phyloP scores from a whole-genome alignment of 2,329 filamentous ascomycete species.

The Thielaviopsis euricoi region DNA sequence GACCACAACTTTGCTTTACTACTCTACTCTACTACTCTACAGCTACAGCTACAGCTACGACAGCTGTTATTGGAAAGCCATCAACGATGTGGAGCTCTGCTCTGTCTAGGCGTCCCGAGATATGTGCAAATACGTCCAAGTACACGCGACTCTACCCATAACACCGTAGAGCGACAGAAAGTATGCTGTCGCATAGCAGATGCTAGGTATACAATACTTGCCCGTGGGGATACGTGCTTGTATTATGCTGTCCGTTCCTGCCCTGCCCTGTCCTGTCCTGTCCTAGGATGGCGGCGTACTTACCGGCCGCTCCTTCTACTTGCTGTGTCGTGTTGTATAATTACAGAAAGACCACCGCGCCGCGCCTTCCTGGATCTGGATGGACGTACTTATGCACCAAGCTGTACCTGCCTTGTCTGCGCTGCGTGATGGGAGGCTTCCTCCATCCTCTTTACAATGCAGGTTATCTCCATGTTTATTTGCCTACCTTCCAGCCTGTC shows the following conservation, averaged over 20 bases:
- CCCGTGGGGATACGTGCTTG: not conserved
- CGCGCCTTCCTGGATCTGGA: not conserved
- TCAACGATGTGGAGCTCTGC: not conserved
- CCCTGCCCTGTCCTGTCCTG: not conserved
- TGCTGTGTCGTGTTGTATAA: too few species aligned
- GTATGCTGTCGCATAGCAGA: not conserved
- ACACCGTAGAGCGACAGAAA: not conserved
- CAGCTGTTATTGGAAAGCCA: not conserved
- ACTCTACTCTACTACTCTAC: too few species aligned
- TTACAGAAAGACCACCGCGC: too few species aligned
- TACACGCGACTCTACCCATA: not conserved
- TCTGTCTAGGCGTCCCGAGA: not conserved
- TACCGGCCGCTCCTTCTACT: not conserved
- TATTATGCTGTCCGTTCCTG: not conserved
- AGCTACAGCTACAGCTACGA: too few species aligned
- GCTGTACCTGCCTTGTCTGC: not conserved
- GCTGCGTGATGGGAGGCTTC: not conserved
- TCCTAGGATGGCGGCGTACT: not conserved
- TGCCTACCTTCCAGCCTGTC: not conserved
- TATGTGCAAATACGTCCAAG: not conserved
- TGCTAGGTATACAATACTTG: not conserved
- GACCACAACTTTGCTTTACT: too few species aligned
- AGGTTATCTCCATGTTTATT: too few species aligned
- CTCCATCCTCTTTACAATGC: not conserved
- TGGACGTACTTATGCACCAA: not conserved